Evolutionary conservation across 1,284 basidiomycete species (phyloP), one percentile per base, ranked within the genome.

Genomic region (Coniophora puteana): DNA sequence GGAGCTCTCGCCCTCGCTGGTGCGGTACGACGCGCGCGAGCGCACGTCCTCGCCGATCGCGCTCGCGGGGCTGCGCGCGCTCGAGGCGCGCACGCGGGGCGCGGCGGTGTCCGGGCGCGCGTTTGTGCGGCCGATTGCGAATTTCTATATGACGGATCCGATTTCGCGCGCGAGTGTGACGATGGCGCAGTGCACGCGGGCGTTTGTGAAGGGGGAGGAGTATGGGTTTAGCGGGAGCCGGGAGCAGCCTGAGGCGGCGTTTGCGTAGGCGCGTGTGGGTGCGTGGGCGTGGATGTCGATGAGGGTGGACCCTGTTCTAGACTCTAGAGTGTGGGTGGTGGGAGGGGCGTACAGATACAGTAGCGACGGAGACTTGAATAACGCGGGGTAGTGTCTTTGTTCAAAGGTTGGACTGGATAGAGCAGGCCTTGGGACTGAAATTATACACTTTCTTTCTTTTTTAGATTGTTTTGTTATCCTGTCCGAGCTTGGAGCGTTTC

Each of bases 141-240:
- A 97, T 74, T 99, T 98, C 69, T 99, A 98, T 71, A 86, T 93
- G 68, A 98, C 95, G 7, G 93, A 95, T 65, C 78, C 88, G 25
- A 86, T 90, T 51, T 89, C 87, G 36, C 70, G 87, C 74, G 84
- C 87, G 86, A 88, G 51, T 66, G 87, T 80, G 1, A 90, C 88
- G 20, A 91, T 90, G 88, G 88, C 88, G 1, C 84, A 90, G 57
- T 90, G 88, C 58, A 87, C 86, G 13, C 74, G 80, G 31, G 73
- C 85, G 18, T 90, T 90, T 54, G 78, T 82, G 44, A 79, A 80
- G 55, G 79, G 75, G 34, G 81, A 86, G 58, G 65, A 71, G 50
- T 68, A 68, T 38, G 71, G 58, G 8, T 65, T 71, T 38, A 61
- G 63, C 25, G 65, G 63, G 29, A 51, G 59, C 30, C 62, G 59